Conservation (phyloP, 2,329 filamentous ascomycete genomes). For the Talaromyces pinophilus region DNA sequence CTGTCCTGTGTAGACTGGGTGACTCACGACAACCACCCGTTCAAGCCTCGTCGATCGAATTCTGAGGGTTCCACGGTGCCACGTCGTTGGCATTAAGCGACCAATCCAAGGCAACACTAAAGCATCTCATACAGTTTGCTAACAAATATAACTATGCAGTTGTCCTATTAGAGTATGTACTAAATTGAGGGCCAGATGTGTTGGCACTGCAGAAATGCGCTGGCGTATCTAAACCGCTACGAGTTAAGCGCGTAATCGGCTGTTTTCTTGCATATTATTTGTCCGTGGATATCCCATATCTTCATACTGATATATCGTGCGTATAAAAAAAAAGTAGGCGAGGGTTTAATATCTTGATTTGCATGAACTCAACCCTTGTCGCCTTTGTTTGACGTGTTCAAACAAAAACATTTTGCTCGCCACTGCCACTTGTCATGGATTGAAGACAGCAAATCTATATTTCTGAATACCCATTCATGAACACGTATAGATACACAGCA, state of each 20-base stretch:
- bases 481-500: not conserved
- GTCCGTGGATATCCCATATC: not conserved
- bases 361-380: not conserved
- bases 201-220: slow-evolving; percentile 21
- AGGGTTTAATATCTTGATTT: not conserved
- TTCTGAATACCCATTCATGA: not conserved
- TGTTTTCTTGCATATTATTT: not conserved
- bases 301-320: too few relatives aligned
- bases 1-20: not conserved
- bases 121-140: not conserved
- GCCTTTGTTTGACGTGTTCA: too few relatives aligned
- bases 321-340: too few relatives aligned
- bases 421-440: not conserved
- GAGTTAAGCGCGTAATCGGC: slow-evolving; percentile 10
- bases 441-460: not conserved
- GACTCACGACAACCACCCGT: not conserved
- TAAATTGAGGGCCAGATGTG: slow-evolving; percentile 11
- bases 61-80: slow-evolving; percentile 4
- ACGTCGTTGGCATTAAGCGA: slow-evolving; percentile 7
- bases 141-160: not conserved
- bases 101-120: not conserved
- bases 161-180: slow-evolving; percentile 16
- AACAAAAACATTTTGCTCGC: not conserved
- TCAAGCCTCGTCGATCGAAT: slow-evolving; percentile 1
- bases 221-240: slow-evolving; percentile 16